Base-by-base conservation (phyloP, 768 basidiomycete genomes). In the Mycena vitilis region DNA sequence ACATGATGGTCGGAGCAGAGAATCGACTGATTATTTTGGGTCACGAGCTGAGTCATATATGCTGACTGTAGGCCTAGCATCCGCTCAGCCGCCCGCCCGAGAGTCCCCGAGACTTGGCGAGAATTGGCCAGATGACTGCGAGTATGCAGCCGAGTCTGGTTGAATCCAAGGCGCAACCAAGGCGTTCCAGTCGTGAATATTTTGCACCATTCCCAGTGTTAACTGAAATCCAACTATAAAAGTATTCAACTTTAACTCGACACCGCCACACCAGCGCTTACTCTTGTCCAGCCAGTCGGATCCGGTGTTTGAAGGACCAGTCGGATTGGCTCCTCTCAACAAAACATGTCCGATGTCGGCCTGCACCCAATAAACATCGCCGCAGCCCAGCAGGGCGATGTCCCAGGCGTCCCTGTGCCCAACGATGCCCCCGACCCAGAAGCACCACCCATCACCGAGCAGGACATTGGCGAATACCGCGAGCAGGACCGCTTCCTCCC, bases 401-500 rank as follows among this genome's bases (percentile, higher is more conserved):
- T 47, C 22, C 48, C 53, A 7, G 37, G 20, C 36, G 36, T 60
- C 4, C 8, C 40, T 9, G 10, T 42, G 8, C 6, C 37, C 8
- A 38, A 45, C 15, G 44, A 6, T 7, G 15, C 63, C 8, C 42
- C 62, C 30, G 59, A 68, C 20, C 38, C 63, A 5, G 62, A 66
- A 20, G 66, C 58, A 16, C 52, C 48, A 4, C 49, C 60, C 30
- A 72, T 72, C 25, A 97, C 95, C 2, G 96, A 98, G 72, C 91
- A 94, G 73, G 95, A 97, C 77, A 91, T 97, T 52, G 95, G 95
- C 53, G 95, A 98, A 77, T 98, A 96, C 80, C 87, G 94, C 73
- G 96, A 98, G 78, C 96, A 97, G 79, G 96, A 98, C 81, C 89
- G 95, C 30, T 97, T 93, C 80, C 85, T 97, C 20, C 95, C 96